Base-by-base conservation (phyloP, 805 yeast species). In the fission yeast (Schizosaccharomyces pombe) region DNA sequence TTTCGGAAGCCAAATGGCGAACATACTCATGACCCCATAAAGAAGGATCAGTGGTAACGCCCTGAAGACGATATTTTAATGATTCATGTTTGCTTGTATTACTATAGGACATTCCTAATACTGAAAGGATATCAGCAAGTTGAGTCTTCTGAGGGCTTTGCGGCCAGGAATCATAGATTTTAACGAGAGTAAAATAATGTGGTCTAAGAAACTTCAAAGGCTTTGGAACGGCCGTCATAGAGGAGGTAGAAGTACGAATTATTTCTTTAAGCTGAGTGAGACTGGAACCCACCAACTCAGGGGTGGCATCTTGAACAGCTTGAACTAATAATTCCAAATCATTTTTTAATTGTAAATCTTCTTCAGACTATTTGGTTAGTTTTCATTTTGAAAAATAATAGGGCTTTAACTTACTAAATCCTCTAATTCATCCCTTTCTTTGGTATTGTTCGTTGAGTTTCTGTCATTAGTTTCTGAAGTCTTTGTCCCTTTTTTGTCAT, bases 181-280 rank as follows among this genome's bases (percentile, higher is more conserved):
- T 74, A 33, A 77, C 76, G 62, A 91, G 72, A n/a, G 72, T 62
- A 22, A 80, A 79, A 64, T 80, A 91, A 63, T 79, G 84, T 5
- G 96, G 95, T 63, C 95, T 78, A 59, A 91, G 74, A 65, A 91
- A 91, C 71, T 91, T 93, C 69, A 91, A 76, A 4, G 99, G 99
- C 68, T 91, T 91, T 39, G 99, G 99, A 54, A 91, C 98, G 2
- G 99, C 99, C 1, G 98, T 91, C 96, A 91, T 91, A 6, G 96
- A 87, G 39, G 95, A 84, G 2, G 99, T 91, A 11, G 96, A 83
- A 55, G 91, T 93, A 60, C 85, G 78, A 62, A 91, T 87, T 61
- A 77, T 77, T 52, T 73, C 75, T 63, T 85, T 86, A 66, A 91
- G 74, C 54, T 79, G 72, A 47, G 73, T 72, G 60, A 91, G 72